phyloP scores from a whole-genome alignment of 2,329 filamentous ascomycete genomes.

The Grosmannia serpens region DNA sequence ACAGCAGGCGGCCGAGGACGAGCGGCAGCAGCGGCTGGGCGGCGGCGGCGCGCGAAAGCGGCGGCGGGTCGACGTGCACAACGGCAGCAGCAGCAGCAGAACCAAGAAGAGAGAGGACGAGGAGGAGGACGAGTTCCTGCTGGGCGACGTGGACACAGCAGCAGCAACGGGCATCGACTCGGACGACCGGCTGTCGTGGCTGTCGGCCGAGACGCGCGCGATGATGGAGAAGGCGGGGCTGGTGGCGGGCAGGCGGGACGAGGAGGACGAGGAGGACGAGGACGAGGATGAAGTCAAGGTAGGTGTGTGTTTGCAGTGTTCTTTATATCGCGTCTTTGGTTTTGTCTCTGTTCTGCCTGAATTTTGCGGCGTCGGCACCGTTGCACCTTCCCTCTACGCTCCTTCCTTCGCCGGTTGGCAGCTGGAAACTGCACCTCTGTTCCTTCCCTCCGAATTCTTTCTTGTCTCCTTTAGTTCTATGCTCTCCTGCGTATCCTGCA shows the following conservation, averaged over 20 bases:
- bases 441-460: too few species aligned
- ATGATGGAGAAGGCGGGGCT: slow-evolving; percentile 57
- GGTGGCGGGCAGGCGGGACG: slow-evolving; percentile 24
- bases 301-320: slow-evolving; percentile 3
- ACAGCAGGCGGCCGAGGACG: slow-evolving; percentile 37
- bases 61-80: slow-evolving; percentile 25
- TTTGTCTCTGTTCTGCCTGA: neutral
- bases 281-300: slow-evolving; percentile 61
- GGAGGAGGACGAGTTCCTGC: slow-evolving; percentile 59
- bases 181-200: slow-evolving; percentile 34
- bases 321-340: neutral
- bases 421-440: too few species aligned
- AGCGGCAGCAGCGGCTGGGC: slow-evolving; percentile 21
- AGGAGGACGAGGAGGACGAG: slow-evolving; percentile 31
- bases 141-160: slow-evolving; percentile 38
- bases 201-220: slow-evolving; percentile 65
- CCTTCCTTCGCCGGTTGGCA: neutral
- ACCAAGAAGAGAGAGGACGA: slow-evolving; percentile 25
- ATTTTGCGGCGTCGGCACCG: neutral
- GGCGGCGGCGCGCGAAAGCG: slow-evolving; percentile 30
- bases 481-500: too few species aligned
- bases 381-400: neutral
- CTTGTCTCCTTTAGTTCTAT: too few species aligned
- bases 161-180: slow-evolving; percentile 12
- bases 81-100: slow-evolving; percentile 1